These are phyloP conservation scores for Asterella californica DNA, from an alignment of 225 moss, liverwort and hornwort genomes.

Conservation along the genomic window DNA sequence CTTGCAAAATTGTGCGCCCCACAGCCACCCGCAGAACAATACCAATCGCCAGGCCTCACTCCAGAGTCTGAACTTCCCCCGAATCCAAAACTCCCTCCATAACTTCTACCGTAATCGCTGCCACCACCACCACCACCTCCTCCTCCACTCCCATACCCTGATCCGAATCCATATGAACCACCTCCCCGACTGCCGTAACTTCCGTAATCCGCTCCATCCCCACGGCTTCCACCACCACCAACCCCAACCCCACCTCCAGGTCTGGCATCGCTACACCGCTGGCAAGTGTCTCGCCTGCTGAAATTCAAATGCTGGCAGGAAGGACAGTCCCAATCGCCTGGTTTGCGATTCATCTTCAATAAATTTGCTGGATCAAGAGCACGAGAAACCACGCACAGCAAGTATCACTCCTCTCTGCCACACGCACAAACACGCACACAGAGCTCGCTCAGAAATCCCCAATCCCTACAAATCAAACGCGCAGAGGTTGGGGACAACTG, in stretches of 20 bases:
- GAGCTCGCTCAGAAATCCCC: not conserved
- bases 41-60: constrained; percentile 61
- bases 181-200: constrained; percentile 36
- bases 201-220: constrained; percentile 21
- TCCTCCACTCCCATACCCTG: constrained; percentile 22
- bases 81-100: constrained; percentile 45
- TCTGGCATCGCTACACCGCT: constrained; percentile 51
- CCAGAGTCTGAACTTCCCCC: constrained; percentile 42
- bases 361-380: not conserved
- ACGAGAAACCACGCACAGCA: not conserved
- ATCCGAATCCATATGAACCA: constrained; percentile 25
- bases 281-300: constrained; percentile 54
- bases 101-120: constrained; percentile 33
- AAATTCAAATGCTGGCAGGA: constrained; percentile 64
- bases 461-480: no score
- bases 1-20: constrained; percentile 62
- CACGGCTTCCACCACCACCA: constrained; percentile 14
- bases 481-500: no score
- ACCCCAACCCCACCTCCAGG: constrained; percentile 40
- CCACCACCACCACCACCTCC: constrained; percentile 37
- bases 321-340: constrained; percentile 60
- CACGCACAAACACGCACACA: not conserved
- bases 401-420: not conserved
- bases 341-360: constrained; percentile 49
- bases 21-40: constrained; percentile 47